phyloP scores from a whole-genome alignment of 768 basidiomycete genomes.

The Chalciporus pseudorubinellus region DNA sequence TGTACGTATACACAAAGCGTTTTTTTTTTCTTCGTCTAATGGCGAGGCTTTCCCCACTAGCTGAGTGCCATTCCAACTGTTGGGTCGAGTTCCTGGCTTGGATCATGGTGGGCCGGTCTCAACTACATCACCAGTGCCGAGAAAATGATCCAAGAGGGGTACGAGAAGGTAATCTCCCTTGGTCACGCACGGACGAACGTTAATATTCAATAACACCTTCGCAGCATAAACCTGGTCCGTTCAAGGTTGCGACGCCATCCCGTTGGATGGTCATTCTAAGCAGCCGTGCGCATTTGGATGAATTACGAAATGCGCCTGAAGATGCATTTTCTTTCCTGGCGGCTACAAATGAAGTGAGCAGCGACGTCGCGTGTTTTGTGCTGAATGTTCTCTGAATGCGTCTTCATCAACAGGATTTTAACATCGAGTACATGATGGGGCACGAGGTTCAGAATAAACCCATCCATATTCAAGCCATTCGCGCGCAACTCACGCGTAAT shows the following conservation, averaged over 20 bases:
- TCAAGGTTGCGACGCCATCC: slow-evolving; percentile 28
- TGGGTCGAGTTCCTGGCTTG: slow-evolving; percentile 21
- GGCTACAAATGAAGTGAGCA: slow-evolving; percentile 35
- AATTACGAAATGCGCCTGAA: slow-evolving; percentile 38
- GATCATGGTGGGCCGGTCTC: slow-evolving; percentile 26
- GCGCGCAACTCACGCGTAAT: slow-evolving; percentile 35
- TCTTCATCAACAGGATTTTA: slow-evolving; percentile 28
- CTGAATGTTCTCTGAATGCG: background rate
- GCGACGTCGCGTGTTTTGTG: background rate
- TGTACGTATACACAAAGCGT: too few relatives aligned
- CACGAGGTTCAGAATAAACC: slow-evolving; percentile 23
- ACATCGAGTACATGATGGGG: slow-evolving; percentile 37
- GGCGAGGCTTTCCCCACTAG: too few relatives aligned
- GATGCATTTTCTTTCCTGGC: slow-evolving; percentile 35
- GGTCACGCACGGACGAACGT: background rate
- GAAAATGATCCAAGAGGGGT: slow-evolving; percentile 30
- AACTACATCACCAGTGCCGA: slow-evolving; percentile 16
- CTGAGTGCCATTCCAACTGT: slow-evolving; percentile 25
- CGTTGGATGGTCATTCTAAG: slow-evolving; percentile 41
- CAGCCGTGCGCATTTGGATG: slow-evolving; percentile 33
- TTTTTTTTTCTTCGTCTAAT: too few relatives aligned
- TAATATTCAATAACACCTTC: background rate
- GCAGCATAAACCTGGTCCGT: slow-evolving; percentile 27
- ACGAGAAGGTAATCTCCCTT: slow-evolving; percentile 21
- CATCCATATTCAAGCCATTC: slow-evolving; percentile 30